Percentiles rank a stretch among this genome's conserved stretches.
Conservation (phyloP, 371 early-diverging fungal species). For the Lichtheimia ornata region DNA sequence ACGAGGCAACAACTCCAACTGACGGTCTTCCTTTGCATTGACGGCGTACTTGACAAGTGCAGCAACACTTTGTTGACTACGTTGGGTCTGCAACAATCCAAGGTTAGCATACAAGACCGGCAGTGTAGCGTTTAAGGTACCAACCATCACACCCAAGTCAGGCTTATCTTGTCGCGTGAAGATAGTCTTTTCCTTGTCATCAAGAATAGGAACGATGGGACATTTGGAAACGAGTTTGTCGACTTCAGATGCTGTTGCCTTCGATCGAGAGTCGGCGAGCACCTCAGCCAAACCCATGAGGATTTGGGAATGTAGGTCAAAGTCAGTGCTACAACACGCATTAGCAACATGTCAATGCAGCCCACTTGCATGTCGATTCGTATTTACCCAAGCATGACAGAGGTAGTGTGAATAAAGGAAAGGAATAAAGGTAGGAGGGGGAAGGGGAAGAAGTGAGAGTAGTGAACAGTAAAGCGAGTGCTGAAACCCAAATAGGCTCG, state of each 20-base stretch:
- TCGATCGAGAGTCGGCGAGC: slow-evolving; percentile 47
- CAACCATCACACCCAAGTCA: slow-evolving; percentile 28
- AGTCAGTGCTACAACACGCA: slow-evolving; percentile 11
- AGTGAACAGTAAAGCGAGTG: no score
- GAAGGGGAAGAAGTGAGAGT: no score
- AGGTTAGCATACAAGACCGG: not conserved
- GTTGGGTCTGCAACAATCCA: slow-evolving; percentile 32
- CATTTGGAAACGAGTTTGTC: slow-evolving; percentile 39
- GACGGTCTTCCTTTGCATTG: slow-evolving; percentile 30
- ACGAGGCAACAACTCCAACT: slow-evolving; percentile 38
- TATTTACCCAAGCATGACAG: no score
- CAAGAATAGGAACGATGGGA: slow-evolving; percentile 29
- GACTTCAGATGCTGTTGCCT: slow-evolving; percentile 34
- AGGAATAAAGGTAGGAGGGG: no score
- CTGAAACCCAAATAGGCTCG: no score
- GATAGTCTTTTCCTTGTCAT: slow-evolving; percentile 23
- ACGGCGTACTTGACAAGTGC: slow-evolving; percentile 45
- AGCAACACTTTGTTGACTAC: slow-evolving; percentile 43
- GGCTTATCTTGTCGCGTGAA: slow-evolving; percentile 17
- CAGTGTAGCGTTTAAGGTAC: not conserved
- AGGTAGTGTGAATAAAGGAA: no score
- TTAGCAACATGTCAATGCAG: no score
- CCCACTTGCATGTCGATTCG: no score
- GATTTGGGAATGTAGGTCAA: slow-evolving; percentile 60
- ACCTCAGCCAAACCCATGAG: slow-evolving; percentile 59